Evolutionary conservation across 208 protist genomes (phyloP).

Genomic region (Trichomonas gallinae): DNA sequence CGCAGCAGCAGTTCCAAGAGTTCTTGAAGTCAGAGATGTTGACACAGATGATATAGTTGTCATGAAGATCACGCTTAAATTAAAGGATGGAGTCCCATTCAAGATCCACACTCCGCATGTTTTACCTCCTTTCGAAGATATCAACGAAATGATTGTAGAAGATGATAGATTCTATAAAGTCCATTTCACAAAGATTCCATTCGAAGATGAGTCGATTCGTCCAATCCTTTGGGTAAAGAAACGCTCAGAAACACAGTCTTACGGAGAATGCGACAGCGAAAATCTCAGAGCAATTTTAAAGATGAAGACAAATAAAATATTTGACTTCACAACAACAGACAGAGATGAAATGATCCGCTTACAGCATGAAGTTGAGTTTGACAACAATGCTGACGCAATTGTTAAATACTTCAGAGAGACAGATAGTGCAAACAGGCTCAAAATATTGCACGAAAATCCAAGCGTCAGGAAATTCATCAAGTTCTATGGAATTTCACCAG

Average conservation of each 20-base stretch:
- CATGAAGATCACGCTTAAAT: not conserved
- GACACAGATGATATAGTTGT: not conserved
- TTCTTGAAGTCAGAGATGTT: not conserved
- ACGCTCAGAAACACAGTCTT: not conserved
- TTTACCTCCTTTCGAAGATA: not conserved
- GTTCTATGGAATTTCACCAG: not conserved
- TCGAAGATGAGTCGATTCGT: not conserved
- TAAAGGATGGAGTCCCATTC: not conserved
- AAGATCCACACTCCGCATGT: not conserved
- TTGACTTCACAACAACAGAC: not conserved
- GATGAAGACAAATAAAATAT: not conserved
- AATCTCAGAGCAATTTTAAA: not conserved
- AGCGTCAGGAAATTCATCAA: not conserved
- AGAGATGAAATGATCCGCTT: not conserved
- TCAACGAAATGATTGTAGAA: not conserved
- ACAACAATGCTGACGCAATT: not conserved
- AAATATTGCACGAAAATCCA: not conserved
- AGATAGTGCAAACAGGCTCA: not conserved
- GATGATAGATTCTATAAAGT: not conserved
- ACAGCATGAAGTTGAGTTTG: not conserved
- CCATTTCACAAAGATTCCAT: not conserved
- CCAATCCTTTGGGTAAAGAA: conserved; percentile 10
- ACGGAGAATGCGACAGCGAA: not conserved
- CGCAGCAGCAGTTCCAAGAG: not conserved
- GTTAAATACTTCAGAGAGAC: not conserved